A percentile compares a stretch with the other conserved stretches of the same genome.
Conservation (phyloP, 1,284 basidiomycete genomes). For the Puccinia coronata region DNA sequence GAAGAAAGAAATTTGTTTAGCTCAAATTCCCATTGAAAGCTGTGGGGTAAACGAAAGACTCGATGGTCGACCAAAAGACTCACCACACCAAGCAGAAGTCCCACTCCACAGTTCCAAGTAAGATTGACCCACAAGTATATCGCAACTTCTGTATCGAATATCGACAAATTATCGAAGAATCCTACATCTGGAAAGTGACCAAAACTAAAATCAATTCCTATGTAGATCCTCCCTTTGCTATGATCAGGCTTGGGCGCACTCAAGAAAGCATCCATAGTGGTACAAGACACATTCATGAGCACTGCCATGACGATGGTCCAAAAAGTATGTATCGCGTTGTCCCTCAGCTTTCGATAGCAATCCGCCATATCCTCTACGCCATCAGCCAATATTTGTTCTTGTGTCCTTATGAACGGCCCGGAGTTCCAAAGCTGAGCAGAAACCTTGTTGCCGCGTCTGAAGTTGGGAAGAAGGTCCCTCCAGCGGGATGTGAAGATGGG, state of each 20-base stretch:
- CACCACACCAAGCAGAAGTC: conserved; percentile 23
- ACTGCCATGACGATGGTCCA: conserved; percentile 14
- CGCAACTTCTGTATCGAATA: neutral
- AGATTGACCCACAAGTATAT: neutral
- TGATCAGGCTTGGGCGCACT: neutral
- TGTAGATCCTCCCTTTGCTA: neutral
- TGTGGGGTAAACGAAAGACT: too few species aligned
- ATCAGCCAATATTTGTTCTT: neutral
- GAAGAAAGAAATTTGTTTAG: too few species aligned
- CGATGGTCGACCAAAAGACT: neutral
- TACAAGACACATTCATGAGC: neutral
- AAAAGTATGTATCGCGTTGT: conserved; percentile 12
- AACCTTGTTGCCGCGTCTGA: neutral
- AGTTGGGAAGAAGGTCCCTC: neutral
- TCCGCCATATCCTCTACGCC: neutral
- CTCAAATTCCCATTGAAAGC: too few species aligned
- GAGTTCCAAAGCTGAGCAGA: conserved; percentile 18
- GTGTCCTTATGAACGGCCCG: conserved; percentile 12
- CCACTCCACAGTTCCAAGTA: conserved; percentile 24
- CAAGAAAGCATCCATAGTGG: neutral
- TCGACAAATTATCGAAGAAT: neutral
- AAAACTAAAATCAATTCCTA: conserved; percentile 1
- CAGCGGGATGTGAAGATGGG: neutral
- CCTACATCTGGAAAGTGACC: conserved; percentile 9
- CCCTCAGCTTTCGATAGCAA: conserved; percentile 14